These are phyloP conservation scores for Ophiostoma sp. DNA, from an alignment of 2,329 filamentous ascomycete genomes.

Conservation along the genomic window DNA sequence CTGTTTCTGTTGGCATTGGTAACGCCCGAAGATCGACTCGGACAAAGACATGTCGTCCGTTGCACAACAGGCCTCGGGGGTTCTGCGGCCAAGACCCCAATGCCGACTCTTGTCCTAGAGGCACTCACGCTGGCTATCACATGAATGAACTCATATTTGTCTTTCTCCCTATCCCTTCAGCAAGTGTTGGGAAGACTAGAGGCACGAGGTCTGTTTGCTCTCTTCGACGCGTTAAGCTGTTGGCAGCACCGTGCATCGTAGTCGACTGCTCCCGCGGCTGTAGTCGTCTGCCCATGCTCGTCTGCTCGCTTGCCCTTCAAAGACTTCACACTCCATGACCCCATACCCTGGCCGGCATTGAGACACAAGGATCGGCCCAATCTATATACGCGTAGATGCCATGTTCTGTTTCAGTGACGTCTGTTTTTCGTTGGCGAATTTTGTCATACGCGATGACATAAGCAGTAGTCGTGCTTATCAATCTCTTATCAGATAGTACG, in stretches of 20 bases:
- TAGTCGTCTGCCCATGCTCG: background rate
- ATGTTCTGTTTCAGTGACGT: constrained; percentile 9
- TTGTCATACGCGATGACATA: constrained; percentile 1
- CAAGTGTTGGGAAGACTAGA: background rate
- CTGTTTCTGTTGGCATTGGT: constrained; percentile 6
- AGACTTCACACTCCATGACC: background rate
- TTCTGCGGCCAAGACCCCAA: constrained; percentile 8
- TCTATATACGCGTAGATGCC: constrained; percentile 5
- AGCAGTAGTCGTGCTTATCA: background rate
- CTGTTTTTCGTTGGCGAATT: constrained; percentile 9
- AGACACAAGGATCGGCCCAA: constrained; percentile 1
- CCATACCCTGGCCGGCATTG: background rate
- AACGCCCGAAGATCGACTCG: constrained; percentile 14
- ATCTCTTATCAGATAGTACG: background rate
- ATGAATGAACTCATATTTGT: background rate
- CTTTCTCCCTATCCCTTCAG: background rate
- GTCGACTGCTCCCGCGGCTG: background rate
- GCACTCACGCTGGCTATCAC: background rate
- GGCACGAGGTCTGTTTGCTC: background rate
- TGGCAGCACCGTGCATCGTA: background rate
- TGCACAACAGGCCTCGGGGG: background rate
- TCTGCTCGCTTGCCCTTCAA: background rate
- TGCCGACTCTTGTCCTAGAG: background rate
- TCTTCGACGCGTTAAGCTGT: background rate
- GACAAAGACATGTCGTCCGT: constrained; percentile 6